Conservation (phyloP, 495 filamentous ascomycete species). For the Penicillium bialowiezense region DNA sequence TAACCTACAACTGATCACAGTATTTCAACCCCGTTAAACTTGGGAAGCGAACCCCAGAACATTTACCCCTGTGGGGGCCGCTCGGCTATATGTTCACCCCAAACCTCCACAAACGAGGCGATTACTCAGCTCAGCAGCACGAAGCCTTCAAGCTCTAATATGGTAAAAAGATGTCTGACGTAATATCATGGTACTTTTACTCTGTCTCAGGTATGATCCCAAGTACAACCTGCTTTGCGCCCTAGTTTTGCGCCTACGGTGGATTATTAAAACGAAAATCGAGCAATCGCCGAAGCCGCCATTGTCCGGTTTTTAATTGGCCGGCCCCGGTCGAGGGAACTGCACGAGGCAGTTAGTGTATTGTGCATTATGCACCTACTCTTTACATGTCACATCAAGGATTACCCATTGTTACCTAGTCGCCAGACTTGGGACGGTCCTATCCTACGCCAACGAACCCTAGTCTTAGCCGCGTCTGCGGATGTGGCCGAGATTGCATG, state of each 20-base stretch:
- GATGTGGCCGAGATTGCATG: background rate
- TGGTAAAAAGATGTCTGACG: too few species aligned
- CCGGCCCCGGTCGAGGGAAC: background rate
- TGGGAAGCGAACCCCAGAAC: conserved; percentile 1
- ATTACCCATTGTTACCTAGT: background rate
- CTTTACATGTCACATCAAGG: background rate
- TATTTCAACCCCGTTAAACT: background rate
- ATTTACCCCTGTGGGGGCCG: background rate
- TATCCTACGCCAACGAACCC: background rate
- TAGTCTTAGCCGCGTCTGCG: background rate
- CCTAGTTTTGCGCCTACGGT: too few species aligned
- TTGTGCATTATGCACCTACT: background rate
- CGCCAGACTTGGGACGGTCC: background rate
- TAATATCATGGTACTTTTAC: too few species aligned
- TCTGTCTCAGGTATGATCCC: too few species aligned
- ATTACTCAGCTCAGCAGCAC: background rate
- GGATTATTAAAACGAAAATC: background rate
- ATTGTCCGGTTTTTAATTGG: background rate
- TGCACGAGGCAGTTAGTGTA: background rate
- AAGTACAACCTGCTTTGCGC: background rate
- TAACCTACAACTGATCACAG: background rate
- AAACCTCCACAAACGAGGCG: background rate
- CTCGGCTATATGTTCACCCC: conserved; percentile 12
- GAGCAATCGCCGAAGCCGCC: background rate
- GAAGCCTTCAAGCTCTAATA: background rate